Conservation (phyloP, 495 filamentous ascomycete species). For the Penicillium chermesinum region DNA sequence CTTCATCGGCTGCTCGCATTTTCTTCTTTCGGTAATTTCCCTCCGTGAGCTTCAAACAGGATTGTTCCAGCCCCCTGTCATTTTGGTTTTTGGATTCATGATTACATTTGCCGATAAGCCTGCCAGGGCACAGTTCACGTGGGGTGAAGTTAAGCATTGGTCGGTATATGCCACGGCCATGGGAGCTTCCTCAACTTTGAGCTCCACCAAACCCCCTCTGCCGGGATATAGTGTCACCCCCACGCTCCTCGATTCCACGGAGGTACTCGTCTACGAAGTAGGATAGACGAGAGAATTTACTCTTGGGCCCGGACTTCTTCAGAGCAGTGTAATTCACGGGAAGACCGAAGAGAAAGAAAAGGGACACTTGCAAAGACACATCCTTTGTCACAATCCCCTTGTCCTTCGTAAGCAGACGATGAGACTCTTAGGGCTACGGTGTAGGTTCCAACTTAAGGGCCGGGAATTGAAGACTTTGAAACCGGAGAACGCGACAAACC, state of each 20-base stretch:
- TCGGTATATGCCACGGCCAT: conserved; percentile 12
- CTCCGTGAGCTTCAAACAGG: background rate
- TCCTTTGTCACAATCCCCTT: no score
- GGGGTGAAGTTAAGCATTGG: conserved; percentile 19
- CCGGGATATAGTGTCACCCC: background rate
- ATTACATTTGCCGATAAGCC: background rate
- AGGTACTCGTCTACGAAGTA: no score
- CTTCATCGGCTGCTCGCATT: background rate
- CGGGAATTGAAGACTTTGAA: no score
- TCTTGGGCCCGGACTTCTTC: no score
- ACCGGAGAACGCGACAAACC: background rate
- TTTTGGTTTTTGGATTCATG: background rate
- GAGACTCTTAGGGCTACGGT: no score
- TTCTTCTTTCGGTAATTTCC: background rate
- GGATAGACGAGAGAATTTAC: background rate
- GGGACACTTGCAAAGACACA: no score
- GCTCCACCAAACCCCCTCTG: background rate
- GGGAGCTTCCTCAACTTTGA: background rate
- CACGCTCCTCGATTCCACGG: no score
- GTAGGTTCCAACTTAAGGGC: no score
- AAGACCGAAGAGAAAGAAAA: no score
- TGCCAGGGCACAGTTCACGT: conserved; percentile 3
- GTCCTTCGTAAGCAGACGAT: no score
- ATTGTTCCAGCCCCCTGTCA: background rate
- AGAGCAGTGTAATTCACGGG: no score